These are phyloP conservation scores for Wickerhamomyces alni DNA, from an alignment of 805 yeast species.

Conservation along the genomic window DNA sequence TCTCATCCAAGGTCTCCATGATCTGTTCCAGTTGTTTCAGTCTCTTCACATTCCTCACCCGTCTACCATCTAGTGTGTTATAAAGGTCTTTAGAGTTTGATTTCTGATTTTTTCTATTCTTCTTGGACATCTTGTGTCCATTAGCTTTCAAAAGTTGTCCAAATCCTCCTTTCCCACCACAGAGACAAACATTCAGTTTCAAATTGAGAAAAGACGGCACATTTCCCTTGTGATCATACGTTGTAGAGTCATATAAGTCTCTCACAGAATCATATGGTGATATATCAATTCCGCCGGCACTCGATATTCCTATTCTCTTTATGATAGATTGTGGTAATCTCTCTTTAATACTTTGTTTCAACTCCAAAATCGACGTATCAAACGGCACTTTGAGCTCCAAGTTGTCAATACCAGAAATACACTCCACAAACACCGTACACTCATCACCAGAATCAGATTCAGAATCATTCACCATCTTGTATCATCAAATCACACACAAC, in stretches of 20 bases:
- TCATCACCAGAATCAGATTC: neutral
- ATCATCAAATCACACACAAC: no score
- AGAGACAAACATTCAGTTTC: conserved; percentile 28
- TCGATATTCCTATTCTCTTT: conserved; percentile 4
- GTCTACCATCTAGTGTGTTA: conserved; percentile 35
- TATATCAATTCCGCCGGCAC: conserved; percentile 12
- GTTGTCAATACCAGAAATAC: conserved; percentile 13
- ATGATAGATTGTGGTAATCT: conserved; percentile 7
- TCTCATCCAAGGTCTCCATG: conserved; percentile 13
- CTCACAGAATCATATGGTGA: conserved; percentile 4
- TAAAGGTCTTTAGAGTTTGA: conserved; percentile 27
- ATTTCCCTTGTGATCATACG: neutral
- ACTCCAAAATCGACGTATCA: neutral
- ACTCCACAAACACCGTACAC: conserved; percentile 13
- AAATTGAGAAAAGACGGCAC: conserved; percentile 17
- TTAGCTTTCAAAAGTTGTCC: conserved; percentile 36
- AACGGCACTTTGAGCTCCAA: conserved; percentile 6
- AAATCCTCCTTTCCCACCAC: conserved; percentile 52
- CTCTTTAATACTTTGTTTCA: conserved; percentile 4
- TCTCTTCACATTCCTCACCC: conserved; percentile 29
- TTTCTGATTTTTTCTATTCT: conserved; percentile 14
- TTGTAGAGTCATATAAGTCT: conserved; percentile 4
- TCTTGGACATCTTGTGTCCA: conserved; percentile 32
- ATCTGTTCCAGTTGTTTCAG: conserved; percentile 30
- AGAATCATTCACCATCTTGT: neutral